Evolutionary conservation across 257 asterid species (phyloP).

Genomic region (Hygrophila difformis): DNA sequence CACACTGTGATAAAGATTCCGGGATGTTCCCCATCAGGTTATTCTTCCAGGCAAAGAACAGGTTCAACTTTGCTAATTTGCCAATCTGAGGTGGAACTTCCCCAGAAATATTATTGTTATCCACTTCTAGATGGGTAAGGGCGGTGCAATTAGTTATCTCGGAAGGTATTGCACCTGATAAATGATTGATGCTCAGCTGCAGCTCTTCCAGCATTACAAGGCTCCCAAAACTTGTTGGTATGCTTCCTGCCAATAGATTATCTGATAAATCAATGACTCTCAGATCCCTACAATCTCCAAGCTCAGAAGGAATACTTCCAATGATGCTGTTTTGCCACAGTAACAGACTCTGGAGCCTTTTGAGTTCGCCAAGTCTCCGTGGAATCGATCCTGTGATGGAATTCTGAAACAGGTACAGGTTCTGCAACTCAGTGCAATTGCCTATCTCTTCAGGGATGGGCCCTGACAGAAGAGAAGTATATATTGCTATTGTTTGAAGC

Average conservation of each 20-base stretch:
- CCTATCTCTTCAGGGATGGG: slow-evolving; percentile 89
- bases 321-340: slow-evolving; percentile 80
- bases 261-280: slow-evolving; percentile 66
- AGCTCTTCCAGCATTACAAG: slow-evolving; percentile 58
- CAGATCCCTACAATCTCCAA: slow-evolving; percentile 61
- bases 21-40: slow-evolving; percentile 83
- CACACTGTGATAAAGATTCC: slow-evolving; percentile 55
- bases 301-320: slow-evolving; percentile 62
- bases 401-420: slow-evolving; percentile 71
- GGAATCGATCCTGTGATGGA: slow-evolving; percentile 79
- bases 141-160: slow-evolving; percentile 60
- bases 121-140: slow-evolving; percentile 75
- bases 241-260: slow-evolving; percentile 57
- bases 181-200: slow-evolving; percentile 73
- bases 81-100: slow-evolving; percentile 68
- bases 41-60: slow-evolving; percentile 92
- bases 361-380: slow-evolving; percentile 44
- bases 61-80: slow-evolving; percentile 38
- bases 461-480: slow-evolving; percentile 65
- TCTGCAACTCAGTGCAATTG: slow-evolving; percentile 66
- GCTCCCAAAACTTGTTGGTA: slow-evolving; percentile 60
- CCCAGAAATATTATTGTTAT: slow-evolving; percentile 69
- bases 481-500: slow-evolving; percentile 73
- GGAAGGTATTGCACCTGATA: slow-evolving; percentile 72
- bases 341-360: slow-evolving; percentile 45